Evolutionary conservation across 78 protist species (phyloP).

Genomic region (Chrysochromulina parva): DNA sequence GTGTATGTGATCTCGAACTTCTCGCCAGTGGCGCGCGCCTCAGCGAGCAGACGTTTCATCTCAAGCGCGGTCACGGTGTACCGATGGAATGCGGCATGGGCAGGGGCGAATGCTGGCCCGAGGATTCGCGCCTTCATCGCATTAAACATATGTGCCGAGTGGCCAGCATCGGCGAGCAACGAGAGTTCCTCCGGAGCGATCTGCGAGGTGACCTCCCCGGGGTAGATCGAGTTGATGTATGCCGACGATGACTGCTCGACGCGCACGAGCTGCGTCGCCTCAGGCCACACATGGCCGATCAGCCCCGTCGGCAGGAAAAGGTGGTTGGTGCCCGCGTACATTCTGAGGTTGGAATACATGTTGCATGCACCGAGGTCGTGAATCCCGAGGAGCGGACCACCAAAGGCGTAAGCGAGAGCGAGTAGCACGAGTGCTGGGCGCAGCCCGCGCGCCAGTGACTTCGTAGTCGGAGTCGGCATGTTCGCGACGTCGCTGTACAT

Average conservation of each 20-base stretch:
- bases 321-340: background rate
- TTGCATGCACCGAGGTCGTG: background rate
- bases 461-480: no score
- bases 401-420: background rate
- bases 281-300: no score
- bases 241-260: background rate
- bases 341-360: background rate
- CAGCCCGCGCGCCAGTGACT: background rate
- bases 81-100: background rate
- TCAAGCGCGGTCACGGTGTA: background rate
- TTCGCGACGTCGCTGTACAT: background rate
- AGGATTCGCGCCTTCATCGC: background rate
- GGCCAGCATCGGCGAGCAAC: background rate
- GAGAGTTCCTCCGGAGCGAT: background rate
- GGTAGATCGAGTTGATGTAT: background rate
- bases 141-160: background rate
- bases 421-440: background rate
- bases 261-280: background rate
- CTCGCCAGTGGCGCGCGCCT: background rate
- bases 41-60: background rate
- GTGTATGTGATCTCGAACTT: background rate
- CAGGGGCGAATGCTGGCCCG: background rate
- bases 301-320: background rate
- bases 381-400: background rate
- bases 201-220: background rate